Percentiles rank a stretch among this genome's conserved stretches.
These are phyloP conservation scores for Syzygium malaccense DNA, from an alignment of 441 rosid genomes.

Conservation along the genomic window DNA sequence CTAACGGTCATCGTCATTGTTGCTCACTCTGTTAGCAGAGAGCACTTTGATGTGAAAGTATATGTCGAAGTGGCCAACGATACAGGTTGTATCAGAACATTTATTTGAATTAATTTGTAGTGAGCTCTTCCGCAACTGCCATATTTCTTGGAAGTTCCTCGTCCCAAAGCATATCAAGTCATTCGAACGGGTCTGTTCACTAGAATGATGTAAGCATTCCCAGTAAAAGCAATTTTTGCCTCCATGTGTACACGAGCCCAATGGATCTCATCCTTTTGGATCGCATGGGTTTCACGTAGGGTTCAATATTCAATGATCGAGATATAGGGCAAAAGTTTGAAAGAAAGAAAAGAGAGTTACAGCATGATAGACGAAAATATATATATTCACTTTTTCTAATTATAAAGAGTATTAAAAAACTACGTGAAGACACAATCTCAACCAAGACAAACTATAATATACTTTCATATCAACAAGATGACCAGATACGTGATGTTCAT, in stretches of 20 bases:
- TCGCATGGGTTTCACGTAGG: not conserved
- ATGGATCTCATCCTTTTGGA: not conserved
- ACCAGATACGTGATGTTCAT: too few relatives aligned
- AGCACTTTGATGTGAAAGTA: not conserved
- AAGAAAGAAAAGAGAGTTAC: not conserved
- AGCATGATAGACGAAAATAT: rapidly evolving
- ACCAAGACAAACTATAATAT: not conserved
- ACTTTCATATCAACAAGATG: not conserved
- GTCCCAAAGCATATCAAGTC: not conserved
- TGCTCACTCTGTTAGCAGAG: not conserved
- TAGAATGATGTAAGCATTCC: not conserved
- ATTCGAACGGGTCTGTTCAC: not conserved
- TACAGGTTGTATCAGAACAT: not conserved
- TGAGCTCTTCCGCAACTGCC: not conserved
- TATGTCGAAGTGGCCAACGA: not conserved
- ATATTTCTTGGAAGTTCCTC: not conserved
- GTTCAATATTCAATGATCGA: not conserved
- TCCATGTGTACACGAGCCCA: not conserved
- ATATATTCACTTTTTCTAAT: not conserved
- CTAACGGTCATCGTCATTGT: not conserved
- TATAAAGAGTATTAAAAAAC: not conserved
- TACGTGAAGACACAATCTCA: not conserved
- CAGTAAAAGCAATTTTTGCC: not conserved
- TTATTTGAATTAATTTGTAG: not conserved
- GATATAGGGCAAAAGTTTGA: rapidly evolving